Evolutionary conservation across 2,329 filamentous ascomycete genomes (phyloP), one percentile per base, ranked within the genome.

Genomic region (Cladophialophora yegresii): DNA sequence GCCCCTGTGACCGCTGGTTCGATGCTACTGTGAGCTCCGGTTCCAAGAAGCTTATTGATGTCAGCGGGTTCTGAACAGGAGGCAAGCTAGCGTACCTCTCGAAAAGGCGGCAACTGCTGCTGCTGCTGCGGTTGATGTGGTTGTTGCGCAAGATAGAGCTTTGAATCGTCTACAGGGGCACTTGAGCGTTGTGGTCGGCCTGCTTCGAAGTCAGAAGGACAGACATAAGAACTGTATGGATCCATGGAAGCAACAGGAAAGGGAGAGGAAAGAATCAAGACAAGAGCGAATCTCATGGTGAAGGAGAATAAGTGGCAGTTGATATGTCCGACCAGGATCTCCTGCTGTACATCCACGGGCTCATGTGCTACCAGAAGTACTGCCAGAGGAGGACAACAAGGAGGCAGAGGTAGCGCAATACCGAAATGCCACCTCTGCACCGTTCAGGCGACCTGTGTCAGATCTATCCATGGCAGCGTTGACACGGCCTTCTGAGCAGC

Each of bases 371-470:
- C 66, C 47, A 59, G 47, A 30, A 51, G 57, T 54, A 61, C 59
- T 33, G 36, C 32, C 36, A 57, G 16, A 63, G 56, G 62, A 65
- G 58, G 65, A 65, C 62, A 61, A 50, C n/a, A 49, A 62, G 59
- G 20, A 57, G 33, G 20, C 40, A 53, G 54, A 66, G 61, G 63
- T 62, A 20, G 62, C 64, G 66, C 66, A 67, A 54, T 58, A 67
- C 62, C 66, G 60, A 67, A 54, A 65, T 63, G 66, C 63, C 66
- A 67, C 12, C 54, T 50, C 47, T 63, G 63, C 63, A 63, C 54
- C 20, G 43, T 50, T 63, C 53, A 54, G 60, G 63, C 50, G 62
- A 67, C 54, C 59, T 28, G 54, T 61, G 66, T 59, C 66, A 67
- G 56, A 63, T 55, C 6, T 45, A 49, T 58, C 51, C 63, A 67